Percentiles rank a stretch among this genome's conserved stretches.
Evolutionary conservation across 345 rosid genomes (phyloP).

Genomic region (Aethionema arabicum): DNA sequence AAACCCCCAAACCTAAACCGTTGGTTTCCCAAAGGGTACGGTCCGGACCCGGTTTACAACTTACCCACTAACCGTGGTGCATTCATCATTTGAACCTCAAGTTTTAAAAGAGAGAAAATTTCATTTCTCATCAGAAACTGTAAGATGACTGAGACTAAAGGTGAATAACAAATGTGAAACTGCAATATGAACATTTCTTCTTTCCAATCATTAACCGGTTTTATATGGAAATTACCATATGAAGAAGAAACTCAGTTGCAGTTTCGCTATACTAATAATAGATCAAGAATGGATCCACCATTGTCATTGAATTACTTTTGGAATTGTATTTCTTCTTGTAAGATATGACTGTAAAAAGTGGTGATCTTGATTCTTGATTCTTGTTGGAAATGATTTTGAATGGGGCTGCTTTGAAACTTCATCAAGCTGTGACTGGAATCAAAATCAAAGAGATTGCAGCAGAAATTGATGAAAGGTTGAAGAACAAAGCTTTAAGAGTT

Average conservation of each 20-base stretch:
- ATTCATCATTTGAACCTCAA: slow-evolving; percentile 47
- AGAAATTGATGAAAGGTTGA: slow-evolving; percentile 40
- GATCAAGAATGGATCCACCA: slow-evolving; percentile 50
- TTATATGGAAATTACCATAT: too few relatives aligned
- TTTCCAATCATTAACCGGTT: slow-evolving; percentile 55
- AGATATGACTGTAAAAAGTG: slow-evolving; percentile 38
- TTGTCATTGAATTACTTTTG: slow-evolving; percentile 54
- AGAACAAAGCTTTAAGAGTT: too few relatives aligned
- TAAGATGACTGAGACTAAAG: slow-evolving; percentile 45
- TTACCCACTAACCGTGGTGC: slow-evolving; percentile 46
- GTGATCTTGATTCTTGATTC: slow-evolving; percentile 9
- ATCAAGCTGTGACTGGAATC: slow-evolving; percentile 44
- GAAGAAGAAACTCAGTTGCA: slow-evolving; percentile 43
- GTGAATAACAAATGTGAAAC: slow-evolving; percentile 50
- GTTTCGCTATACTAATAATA: slow-evolving; percentile 45
- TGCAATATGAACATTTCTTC: slow-evolving; percentile 50
- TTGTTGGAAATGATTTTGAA: slow-evolving; percentile 45
- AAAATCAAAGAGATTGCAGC: slow-evolving; percentile 26
- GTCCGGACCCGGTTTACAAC: slow-evolving; percentile 29
- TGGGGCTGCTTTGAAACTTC: slow-evolving; percentile 61
- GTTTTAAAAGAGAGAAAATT: slow-evolving; percentile 50
- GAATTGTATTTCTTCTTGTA: slow-evolving; percentile 42
- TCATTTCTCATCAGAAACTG: slow-evolving; percentile 52
- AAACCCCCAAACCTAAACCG: slow-evolving; percentile 41
- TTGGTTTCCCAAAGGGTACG: slow-evolving; percentile 56